Base-by-base conservation (phyloP, 306 rosid species). In the Prunus campanulata region DNA sequence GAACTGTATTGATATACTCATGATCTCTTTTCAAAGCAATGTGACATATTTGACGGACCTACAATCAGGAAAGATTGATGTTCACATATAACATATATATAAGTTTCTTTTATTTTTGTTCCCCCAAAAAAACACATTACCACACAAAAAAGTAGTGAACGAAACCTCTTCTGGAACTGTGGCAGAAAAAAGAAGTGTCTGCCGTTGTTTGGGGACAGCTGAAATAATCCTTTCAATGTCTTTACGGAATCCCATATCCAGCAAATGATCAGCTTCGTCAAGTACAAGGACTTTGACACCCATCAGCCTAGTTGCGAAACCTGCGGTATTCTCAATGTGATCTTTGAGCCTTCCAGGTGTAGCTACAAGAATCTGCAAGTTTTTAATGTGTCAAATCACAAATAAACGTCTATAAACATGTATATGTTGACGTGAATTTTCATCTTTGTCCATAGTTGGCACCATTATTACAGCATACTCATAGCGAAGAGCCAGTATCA, bases 291-390 rank as follows among this genome's bases (percentile, higher is more conserved):
- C 91, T 77, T 91, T 91, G 75, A 95, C 97, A 66, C 99, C 99
- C 97, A 87, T 95, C 79, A 95, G 82, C 84, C 96, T 88, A 77
- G 93, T 82, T 75, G 99, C 97, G 77, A 95, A 92, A 75, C 99
- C 99, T 52, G 96, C 82, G 11, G 99, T 95, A 78, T 92, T 95
- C 85, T 91, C 93, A 63, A 87, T 80, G 82, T 95, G 99, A 85
- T 95, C 99, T 79, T 69, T 95, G 78, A 95, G 97, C 90, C 99
- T 92, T 85, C 99, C 99, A 62, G 99, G 99, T 27, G 99, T 95
- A 51, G 99, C 99, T 62, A 95, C 97, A 75, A 95, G 97, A 91
- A 95, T 90, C 99, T 95, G 95, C 51, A 77, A 60, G 72, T 78
- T 59, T 20, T 44, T 44, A 27, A 78, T 30, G 64, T 14, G 79